Conservation (phyloP, 2,329 filamentous ascomycete species). For the Clarireedia monteithiana region DNA sequence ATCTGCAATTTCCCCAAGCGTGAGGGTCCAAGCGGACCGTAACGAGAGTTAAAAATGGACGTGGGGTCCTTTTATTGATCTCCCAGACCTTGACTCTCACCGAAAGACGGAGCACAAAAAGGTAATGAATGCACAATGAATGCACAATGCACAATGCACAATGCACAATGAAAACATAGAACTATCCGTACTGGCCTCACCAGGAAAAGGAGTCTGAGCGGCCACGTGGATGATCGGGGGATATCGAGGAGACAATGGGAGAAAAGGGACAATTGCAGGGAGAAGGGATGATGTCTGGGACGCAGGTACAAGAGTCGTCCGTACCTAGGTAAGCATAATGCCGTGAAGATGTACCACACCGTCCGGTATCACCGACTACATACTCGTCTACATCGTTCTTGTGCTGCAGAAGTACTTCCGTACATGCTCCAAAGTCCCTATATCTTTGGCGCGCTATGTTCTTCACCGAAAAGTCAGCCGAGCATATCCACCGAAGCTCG, state of each 20-base stretch:
- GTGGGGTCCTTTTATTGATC: neutral
- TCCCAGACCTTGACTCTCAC: neutral
- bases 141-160: no score
- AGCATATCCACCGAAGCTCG: no score
- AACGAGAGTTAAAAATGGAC: neutral
- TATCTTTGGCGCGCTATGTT: neutral
- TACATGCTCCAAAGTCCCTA: neutral
- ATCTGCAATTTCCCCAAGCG: neutral
- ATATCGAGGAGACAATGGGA: neutral
- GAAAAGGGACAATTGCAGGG: neutral
- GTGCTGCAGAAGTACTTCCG: no score
- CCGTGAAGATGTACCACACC: neutral
- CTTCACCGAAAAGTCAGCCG: no score
- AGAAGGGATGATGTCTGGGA: neutral
- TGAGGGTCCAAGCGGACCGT: neutral
- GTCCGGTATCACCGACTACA: neutral
- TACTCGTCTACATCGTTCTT: neutral
- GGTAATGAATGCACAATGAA: no score
- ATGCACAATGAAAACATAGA: no score
- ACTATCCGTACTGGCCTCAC: neutral
- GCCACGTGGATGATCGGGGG: slow-evolving; percentile 7
- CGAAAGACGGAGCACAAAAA: neutral
- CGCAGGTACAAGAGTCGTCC: neutral
- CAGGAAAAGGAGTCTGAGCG: slow-evolving; percentile 2
- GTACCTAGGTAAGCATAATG: neutral